Conservation (phyloP, 139 green algal genomes). For the Coelastrella sp. region DNA sequence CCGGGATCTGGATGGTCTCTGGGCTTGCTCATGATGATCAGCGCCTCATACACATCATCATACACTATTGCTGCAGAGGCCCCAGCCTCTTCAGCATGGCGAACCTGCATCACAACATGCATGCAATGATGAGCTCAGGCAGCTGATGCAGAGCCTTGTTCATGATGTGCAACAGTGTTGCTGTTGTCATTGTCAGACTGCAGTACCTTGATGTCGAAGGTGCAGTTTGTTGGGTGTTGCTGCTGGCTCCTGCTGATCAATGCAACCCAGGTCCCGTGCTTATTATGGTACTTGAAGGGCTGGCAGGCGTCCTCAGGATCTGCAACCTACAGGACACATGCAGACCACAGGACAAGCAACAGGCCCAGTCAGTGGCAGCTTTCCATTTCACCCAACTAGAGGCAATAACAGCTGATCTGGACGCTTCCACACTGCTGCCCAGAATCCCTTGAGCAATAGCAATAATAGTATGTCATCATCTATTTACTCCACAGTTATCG, state of each 20-base stretch:
- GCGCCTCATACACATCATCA: slow-evolving; percentile 68
- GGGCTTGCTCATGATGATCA: slow-evolving; percentile 88
- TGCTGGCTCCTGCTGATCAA: slow-evolving; percentile 74
- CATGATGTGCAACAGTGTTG: too few species aligned
- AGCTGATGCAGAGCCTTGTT: background rate
- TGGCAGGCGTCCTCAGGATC: slow-evolving; percentile 77
- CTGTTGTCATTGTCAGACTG: background rate
- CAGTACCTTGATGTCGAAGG: slow-evolving; percentile 86
- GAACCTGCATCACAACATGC: slow-evolving; percentile 3
- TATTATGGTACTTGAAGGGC: slow-evolving; percentile 54
- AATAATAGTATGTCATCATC: too few species aligned
- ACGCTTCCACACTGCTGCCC: too few species aligned
- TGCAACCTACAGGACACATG: slow-evolving; percentile 55
- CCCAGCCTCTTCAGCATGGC: slow-evolving; percentile 75
- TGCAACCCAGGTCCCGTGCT: slow-evolving; percentile 69
- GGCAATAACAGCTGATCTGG: too few species aligned
- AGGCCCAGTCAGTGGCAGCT: background rate
- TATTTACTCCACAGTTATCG: too few species aligned
- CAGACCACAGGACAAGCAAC: background rate
- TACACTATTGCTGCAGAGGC: slow-evolving; percentile 84
- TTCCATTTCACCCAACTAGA: too few species aligned
- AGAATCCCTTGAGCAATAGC: too few species aligned
- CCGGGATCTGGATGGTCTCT: slow-evolving; percentile 62
- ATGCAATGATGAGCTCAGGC: background rate
- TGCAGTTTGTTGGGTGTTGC: slow-evolving; percentile 66